A percentile compares a stretch with the other conserved stretches of the same genome.
phyloP scores from a whole-genome alignment of 2,329 filamentous ascomycete species.

The Ophiostoma piceae region DNA sequence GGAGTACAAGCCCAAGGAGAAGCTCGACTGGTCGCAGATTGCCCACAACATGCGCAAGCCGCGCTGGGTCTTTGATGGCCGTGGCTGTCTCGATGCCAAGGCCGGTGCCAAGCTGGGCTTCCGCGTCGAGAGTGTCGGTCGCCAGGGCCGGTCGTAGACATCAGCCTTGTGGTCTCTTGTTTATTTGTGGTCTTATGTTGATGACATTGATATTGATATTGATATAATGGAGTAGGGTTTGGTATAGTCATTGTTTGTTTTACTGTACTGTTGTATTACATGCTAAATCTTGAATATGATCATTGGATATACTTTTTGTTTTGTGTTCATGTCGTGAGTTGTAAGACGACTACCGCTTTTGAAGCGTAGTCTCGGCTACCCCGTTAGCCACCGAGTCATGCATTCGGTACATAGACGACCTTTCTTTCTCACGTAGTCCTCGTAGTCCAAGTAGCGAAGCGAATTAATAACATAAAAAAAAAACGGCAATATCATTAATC shows the following conservation, averaged over 20 bases:
- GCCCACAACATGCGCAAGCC: conserved; percentile 48
- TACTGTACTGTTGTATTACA: conserved; percentile 4
- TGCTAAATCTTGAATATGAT: neutral
- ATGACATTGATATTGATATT: neutral
- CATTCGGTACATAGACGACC: too few species aligned
- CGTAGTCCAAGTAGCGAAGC: too few species aligned
- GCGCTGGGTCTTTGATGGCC: conserved; percentile 54
- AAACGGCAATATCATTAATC: conserved; percentile 10
- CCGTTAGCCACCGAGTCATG: too few species aligned
- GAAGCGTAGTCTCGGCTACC: too few species aligned
- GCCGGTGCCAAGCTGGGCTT: conserved; percentile 48
- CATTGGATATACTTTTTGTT: neutral
- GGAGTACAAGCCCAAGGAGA: conserved; percentile 45
- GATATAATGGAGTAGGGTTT: conserved; percentile 12
- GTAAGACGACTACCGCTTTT: too few species aligned
- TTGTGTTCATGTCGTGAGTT: too few species aligned
- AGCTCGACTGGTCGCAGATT: conserved; percentile 49
- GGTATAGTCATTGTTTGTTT: conserved; percentile 7
- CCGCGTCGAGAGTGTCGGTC: conserved; percentile 49
- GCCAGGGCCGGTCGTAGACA: conserved; percentile 33
- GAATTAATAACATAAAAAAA: neutral
- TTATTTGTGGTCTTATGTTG: neutral
- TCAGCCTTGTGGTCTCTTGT: neutral
- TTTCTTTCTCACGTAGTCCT: too few species aligned
- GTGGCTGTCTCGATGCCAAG: conserved; percentile 46